Conservation (phyloP, 1,284 basidiomycete species). For the Cutaneotrichosporon sp. region DNA sequence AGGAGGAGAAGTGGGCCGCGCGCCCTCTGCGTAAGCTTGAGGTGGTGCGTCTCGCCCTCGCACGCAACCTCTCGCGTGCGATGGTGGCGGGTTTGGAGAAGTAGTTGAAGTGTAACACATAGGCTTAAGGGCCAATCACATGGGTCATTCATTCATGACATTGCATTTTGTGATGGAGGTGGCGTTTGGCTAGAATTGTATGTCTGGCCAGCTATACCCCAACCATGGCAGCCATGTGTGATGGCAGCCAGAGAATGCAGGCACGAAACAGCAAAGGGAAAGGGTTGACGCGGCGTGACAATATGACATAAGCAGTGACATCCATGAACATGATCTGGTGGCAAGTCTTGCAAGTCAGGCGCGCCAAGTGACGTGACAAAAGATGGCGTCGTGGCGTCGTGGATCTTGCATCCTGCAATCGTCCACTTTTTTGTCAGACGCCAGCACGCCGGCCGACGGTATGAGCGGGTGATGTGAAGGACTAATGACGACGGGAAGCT, state of each 20-base stretch:
- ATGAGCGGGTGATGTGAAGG: too few species aligned
- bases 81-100: slow-evolving; percentile 41
- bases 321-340: not conserved
- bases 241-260: too few species aligned
- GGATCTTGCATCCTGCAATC: not conserved
- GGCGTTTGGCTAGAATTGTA: too few species aligned
- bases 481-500: not conserved
- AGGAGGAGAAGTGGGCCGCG: slow-evolving; percentile 26
- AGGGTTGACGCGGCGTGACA: not conserved
- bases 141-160: not conserved
- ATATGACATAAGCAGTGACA: slow-evolving; percentile 2
- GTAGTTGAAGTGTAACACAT: not conserved
- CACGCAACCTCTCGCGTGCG: slow-evolving; percentile 49
- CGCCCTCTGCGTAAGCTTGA: slow-evolving; percentile 51
- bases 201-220: too few species aligned
- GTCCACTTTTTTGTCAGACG: too few species aligned
- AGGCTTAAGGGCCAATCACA: not conserved
- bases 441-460: too few species aligned
- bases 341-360: not conserved
- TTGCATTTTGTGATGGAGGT: slow-evolving; percentile 1
- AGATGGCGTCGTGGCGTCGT: not conserved
- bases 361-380: too few species aligned
- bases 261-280: too few species aligned
- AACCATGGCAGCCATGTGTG: too few species aligned
- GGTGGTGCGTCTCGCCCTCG: slow-evolving; percentile 53